Base-by-base conservation (phyloP, 75 land plant genomes). In the Sequoia sempervirens region DNA sequence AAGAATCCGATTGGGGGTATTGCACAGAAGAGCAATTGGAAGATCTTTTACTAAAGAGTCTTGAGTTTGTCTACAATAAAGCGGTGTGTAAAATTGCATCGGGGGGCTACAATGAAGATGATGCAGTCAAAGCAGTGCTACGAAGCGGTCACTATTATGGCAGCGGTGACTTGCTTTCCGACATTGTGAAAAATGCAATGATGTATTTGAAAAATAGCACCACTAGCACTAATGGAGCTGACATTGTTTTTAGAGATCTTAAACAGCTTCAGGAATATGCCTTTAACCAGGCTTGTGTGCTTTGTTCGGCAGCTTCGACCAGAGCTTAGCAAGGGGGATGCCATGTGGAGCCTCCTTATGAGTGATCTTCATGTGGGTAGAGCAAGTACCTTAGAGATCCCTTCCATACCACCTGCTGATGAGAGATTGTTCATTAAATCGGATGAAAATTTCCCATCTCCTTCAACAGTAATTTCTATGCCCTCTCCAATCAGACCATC, bases 111-210 rank as follows among this genome's bases (percentile, higher is more conserved):
- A 89, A 76, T 53, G 91, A 87, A 41, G 92, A 92, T 17, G 83
- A 81, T 10, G 92, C 92, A 2, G n/a, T 90, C 17, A 87, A 78
- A 30, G 92, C 93, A 15, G 54, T 95, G 11, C 79, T 95, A 66
- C 56, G 85, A n/a, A 89, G 87, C 45, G 96, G 95, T 17, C 92
- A 92, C 80, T 95, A 91, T 75, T 91, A 89, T 82, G 93, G 93
- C 0, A 76, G 86, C 30, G 83, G 85, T 82, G 95, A 92, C 86
- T 88, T 79, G 15, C 40, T 87, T 52, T 79, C 88, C 18, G 70
- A 64, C 76, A 87, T 84, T 54, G 82, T 84, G 10, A 73, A 84
- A 18, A 87, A 73, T 78, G 40, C 88, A 15, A 18, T 79, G 58
- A 74, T 64, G 13, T 84, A 50, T 53, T 69, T 87, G 82, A 72